Conservation (phyloP, 306 rosid species). For the Bauhinia variegata region DNA sequence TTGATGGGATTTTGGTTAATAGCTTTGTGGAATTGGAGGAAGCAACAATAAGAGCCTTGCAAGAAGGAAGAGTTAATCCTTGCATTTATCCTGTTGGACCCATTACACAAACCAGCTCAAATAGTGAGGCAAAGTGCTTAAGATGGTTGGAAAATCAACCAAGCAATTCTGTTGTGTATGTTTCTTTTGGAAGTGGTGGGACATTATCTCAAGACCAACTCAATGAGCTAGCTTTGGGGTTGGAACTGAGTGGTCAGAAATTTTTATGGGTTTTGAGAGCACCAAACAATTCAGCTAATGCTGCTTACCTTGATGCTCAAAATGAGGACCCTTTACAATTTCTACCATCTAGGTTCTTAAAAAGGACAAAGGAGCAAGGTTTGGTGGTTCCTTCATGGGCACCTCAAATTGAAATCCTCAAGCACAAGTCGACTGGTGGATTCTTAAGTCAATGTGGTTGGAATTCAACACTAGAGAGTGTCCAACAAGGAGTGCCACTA, state of each 20-base stretch:
- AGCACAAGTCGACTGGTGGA: background rate
- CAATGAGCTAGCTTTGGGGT: slow-evolving; percentile 42
- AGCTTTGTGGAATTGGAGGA: slow-evolving; percentile 38
- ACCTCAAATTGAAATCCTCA: background rate
- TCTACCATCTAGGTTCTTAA: slow-evolving; percentile 39
- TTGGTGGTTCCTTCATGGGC: background rate
- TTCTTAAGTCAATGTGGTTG: background rate
- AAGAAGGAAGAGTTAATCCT: slow-evolving; percentile 9
- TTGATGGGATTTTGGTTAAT: slow-evolving; percentile 40
- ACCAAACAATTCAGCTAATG: slow-evolving; percentile 30
- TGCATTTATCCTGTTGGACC: slow-evolving; percentile 49
- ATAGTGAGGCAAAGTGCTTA: background rate
- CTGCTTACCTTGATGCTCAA: slow-evolving; percentile 5
- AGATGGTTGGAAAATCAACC: slow-evolving; percentile 40
- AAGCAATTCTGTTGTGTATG: slow-evolving; percentile 21
- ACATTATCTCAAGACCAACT: slow-evolving; percentile 23
- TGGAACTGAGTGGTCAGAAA: slow-evolving; percentile 40
- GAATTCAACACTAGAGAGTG: background rate
- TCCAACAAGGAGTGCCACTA: background rate
- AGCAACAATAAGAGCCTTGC: slow-evolving; percentile 21
- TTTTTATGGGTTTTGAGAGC: slow-evolving; percentile 38
- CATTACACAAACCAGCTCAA: slow-evolving; percentile 30
- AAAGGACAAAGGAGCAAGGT: slow-evolving; percentile 30
- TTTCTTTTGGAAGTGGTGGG: slow-evolving; percentile 39
- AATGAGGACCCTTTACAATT: slow-evolving; percentile 25